phyloP scores from a whole-genome alignment of 768 basidiomycete genomes.

The Calocera viscosa region DNA sequence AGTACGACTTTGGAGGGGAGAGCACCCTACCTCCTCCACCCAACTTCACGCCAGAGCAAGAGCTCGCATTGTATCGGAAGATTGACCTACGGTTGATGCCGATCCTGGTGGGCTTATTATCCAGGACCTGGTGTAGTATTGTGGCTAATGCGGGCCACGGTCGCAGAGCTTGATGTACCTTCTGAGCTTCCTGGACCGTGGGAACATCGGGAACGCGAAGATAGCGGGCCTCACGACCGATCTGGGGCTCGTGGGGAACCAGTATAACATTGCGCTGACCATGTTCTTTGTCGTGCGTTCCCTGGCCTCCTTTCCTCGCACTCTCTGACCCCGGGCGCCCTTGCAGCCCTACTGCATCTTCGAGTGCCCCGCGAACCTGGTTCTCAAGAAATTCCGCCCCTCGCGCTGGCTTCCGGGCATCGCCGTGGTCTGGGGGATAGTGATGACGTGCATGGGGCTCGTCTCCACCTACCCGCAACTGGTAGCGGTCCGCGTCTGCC shows the following conservation, averaged over 20 bases:
- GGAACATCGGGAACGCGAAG: slow-evolving; percentile 49
- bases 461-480: slow-evolving; percentile 56
- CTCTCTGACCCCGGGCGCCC: slow-evolving; percentile 29
- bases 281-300: slow-evolving; percentile 55
- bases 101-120: not conserved
- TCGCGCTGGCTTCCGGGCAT: slow-evolving; percentile 60
- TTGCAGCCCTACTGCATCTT: slow-evolving; percentile 41
- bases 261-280: slow-evolving; percentile 57
- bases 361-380: slow-evolving; percentile 57
- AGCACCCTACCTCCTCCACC: slow-evolving; percentile 34
- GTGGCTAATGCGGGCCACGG: no score
- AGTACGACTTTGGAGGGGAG: slow-evolving; percentile 35
- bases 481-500: slow-evolving; percentile 42
- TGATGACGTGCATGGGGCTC: slow-evolving; percentile 54
- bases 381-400: slow-evolving; percentile 51
- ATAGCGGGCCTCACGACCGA: slow-evolving; percentile 49
- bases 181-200: slow-evolving; percentile 52
- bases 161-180: slow-evolving; percentile 47
- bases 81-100: slow-evolving; percentile 34
- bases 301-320: not conserved
- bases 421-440: slow-evolving; percentile 52
- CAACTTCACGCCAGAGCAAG: slow-evolving; percentile 35
- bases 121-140: no score
- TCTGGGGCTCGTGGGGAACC: slow-evolving; percentile 43
- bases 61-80: slow-evolving; percentile 45